Conservation (phyloP, 148 eudicot genomes). For the Polygonum maritimum region DNA sequence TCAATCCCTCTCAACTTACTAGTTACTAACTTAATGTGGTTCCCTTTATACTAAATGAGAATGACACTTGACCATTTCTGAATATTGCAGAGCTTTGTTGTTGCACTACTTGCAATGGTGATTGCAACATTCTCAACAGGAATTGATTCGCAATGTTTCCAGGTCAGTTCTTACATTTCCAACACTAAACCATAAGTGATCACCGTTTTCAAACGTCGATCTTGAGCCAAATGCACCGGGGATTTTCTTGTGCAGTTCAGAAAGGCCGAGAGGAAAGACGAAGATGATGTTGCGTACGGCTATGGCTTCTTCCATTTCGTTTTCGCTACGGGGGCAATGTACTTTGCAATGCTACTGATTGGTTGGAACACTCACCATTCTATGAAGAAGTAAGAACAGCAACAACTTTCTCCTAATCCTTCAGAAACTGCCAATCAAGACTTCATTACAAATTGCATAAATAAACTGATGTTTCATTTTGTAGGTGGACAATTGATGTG, state of each 20-base stretch:
- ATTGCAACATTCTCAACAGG: conserved; percentile 89
- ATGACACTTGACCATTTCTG: not conserved
- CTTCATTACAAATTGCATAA: not conserved
- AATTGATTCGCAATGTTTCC: conserved; percentile 82
- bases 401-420: not conserved
- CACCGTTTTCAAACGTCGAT: not conserved
- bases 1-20: not conserved
- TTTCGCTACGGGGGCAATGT: conserved; percentile 84
- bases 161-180: conserved; percentile 24
- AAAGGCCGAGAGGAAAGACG: conserved; percentile 39
- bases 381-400: conserved; percentile 44
- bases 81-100: conserved; percentile 63
- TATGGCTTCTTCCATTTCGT: conserved; percentile 89
- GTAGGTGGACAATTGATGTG: conserved; percentile 85
- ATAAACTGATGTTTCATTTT: not conserved
- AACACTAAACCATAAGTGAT: not conserved
- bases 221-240: not conserved
- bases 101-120: conserved; percentile 67
- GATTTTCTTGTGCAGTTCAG: conserved; percentile 36
- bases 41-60: not conserved
- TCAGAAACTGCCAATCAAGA: not conserved
- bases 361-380: conserved; percentile 79
- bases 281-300: conserved; percentile 69
- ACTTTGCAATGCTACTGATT: conserved; percentile 74
- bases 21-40: no score